phyloP scores from a whole-genome alignment of 2,329 filamentous ascomycete species.

The Emmonsiellopsis sp. region DNA sequence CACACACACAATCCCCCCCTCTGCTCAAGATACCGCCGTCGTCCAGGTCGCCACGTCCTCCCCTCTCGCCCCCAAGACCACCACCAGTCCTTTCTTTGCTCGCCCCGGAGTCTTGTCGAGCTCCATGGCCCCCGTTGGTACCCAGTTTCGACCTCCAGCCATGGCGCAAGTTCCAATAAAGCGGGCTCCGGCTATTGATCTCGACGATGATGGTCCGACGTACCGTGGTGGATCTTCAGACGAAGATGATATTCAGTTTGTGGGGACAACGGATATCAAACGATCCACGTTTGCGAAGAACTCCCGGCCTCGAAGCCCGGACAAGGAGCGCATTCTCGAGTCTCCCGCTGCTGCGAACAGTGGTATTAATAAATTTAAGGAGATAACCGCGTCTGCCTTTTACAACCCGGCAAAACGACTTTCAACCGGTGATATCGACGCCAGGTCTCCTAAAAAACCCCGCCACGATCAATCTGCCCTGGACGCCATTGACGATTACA shows the following conservation, averaged over 20 bases:
- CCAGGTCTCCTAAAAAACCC: slow-evolving; percentile 19
- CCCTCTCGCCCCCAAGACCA: slow-evolving; percentile 48
- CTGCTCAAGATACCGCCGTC: slow-evolving; percentile 27
- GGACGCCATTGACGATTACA: slow-evolving; percentile 42
- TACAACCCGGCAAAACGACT: slow-evolving; percentile 36
- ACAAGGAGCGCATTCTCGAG: slow-evolving; percentile 29
- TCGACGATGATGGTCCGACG: slow-evolving; percentile 46
- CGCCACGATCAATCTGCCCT: slow-evolving; percentile 33
- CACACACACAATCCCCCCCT: slow-evolving; percentile 18
- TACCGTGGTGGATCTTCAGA: slow-evolving; percentile 57
- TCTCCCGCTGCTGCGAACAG: slow-evolving; percentile 26
- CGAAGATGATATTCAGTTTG: slow-evolving; percentile 41
- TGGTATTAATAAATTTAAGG: slow-evolving; percentile 27
- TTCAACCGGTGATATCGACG: not conserved
- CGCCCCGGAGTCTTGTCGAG: slow-evolving; percentile 43
- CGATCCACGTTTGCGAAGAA: slow-evolving; percentile 47
- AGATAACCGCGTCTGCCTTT: slow-evolving; percentile 34
- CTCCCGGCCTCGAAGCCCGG: slow-evolving; percentile 22
- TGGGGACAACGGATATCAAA: slow-evolving; percentile 48
- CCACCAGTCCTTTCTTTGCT: slow-evolving; percentile 23
- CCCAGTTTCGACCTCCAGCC: slow-evolving; percentile 51
- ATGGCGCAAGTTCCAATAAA: slow-evolving; percentile 31
- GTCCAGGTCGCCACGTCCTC: slow-evolving; percentile 89
- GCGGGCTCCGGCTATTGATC: slow-evolving; percentile 33
- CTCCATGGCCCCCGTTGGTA: slow-evolving; percentile 67